Conservation (phyloP, 2,329 filamentous ascomycete genomes). For the Pseudogymnoascus pannorum region DNA sequence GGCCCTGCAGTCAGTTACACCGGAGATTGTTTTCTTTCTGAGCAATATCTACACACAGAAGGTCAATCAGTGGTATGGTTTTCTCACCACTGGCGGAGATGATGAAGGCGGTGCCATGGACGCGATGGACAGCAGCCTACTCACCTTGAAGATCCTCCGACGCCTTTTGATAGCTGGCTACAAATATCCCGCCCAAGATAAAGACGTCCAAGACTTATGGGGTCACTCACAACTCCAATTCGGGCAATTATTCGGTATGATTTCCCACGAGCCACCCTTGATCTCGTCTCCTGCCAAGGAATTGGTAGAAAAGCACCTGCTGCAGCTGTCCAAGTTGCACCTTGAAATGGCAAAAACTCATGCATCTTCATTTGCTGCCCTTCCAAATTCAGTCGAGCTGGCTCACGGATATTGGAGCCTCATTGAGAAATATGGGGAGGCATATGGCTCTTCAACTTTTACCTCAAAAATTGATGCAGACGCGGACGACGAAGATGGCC, state of each 20-base stretch:
- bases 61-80: constrained; percentile 60
- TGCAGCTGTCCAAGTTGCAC: constrained; percentile 89
- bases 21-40: constrained; percentile 76
- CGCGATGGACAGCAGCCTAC: constrained; percentile 68
- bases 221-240: constrained; percentile 68
- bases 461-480: constrained; percentile 36
- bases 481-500: constrained; percentile 39
- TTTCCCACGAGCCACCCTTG: constrained; percentile 48
- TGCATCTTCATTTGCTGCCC: constrained; percentile 71
- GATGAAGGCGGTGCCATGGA: constrained; percentile 52
- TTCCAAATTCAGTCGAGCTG: constrained; percentile 72
- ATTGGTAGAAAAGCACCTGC: constrained; percentile 72
- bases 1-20: constrained; percentile 68
- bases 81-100: constrained; percentile 49
- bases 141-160: constrained; percentile 71
- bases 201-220: constrained; percentile 75
- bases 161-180: constrained; percentile 75
- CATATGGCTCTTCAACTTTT: constrained; percentile 47
- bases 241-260: constrained; percentile 62
- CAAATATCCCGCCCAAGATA: constrained; percentile 73
- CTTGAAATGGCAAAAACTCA: constrained; percentile 75
- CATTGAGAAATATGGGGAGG: constrained; percentile 67
- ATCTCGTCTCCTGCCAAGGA: constrained; percentile 47
- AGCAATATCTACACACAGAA: constrained; percentile 71
- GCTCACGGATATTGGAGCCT: constrained; percentile 81